Evolutionary conservation across 2,329 filamentous ascomycete genomes (phyloP).

Genomic region (Aureobasidium uvarum): DNA sequence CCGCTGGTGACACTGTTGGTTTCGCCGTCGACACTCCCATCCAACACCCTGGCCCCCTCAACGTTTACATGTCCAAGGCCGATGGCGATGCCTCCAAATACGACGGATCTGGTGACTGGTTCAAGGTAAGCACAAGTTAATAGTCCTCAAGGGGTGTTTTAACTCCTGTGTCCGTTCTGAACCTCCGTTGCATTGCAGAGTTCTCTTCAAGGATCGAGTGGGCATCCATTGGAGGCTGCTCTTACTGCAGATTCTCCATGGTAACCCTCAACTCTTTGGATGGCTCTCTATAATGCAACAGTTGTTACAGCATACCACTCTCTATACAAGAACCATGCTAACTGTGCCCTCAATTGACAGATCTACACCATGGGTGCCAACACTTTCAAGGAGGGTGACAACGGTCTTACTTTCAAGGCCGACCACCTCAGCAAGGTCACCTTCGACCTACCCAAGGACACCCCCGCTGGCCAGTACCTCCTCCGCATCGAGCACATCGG

Average conservation of each 20-base stretch:
- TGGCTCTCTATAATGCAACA: no score
- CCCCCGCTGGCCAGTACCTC: constrained; percentile 56
- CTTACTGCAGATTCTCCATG: no score
- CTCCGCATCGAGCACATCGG: constrained; percentile 56
- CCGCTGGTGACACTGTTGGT: constrained; percentile 28
- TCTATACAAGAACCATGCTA: no score
- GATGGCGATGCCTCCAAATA: constrained; percentile 48
- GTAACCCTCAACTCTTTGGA: no score
- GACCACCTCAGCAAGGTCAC: constrained; percentile 36
- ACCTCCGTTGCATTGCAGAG: no score
- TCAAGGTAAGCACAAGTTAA: neutral
- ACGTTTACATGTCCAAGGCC: constrained; percentile 38
- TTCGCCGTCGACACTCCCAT: constrained; percentile 31
- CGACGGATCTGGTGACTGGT: constrained; percentile 45
- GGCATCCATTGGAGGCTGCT: no score
- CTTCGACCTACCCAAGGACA: constrained; percentile 49
- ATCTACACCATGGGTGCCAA: constrained; percentile 36
- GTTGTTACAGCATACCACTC: no score
- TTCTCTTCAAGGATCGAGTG: no score
- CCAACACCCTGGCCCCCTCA: constrained; percentile 32
- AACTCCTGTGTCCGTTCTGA: no score
- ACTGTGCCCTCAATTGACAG: constrained; percentile 18
- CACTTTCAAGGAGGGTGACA: constrained; percentile 43
- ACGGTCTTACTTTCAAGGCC: constrained; percentile 50
- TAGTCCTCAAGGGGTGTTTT: no score